Evolutionary conservation across 495 filamentous ascomycete species (phyloP).

Genomic region (Aspergillus sclerotiicarbonarius): DNA sequence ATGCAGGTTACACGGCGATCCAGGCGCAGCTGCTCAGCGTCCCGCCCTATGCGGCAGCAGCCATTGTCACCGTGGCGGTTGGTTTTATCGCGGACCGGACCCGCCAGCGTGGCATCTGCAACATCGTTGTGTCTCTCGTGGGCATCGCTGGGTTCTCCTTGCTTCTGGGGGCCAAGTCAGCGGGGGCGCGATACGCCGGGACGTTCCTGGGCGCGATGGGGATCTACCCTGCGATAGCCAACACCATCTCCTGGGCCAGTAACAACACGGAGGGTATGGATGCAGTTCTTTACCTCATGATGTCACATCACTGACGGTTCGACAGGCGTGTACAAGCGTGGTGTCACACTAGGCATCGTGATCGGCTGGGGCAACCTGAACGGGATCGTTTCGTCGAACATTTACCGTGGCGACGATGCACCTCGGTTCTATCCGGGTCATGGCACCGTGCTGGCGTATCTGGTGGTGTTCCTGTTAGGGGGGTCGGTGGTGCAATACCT

Average conservation of each 20-base stretch:
- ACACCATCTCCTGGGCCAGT: slow-evolving; percentile 83
- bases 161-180: slow-evolving; percentile 58
- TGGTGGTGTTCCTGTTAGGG: slow-evolving; percentile 57
- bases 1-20: slow-evolving; percentile 63
- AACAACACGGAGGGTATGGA: slow-evolving; percentile 77
- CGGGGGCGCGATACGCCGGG: slow-evolving; percentile 74
- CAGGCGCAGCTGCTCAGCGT: slow-evolving; percentile 80
- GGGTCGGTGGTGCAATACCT: slow-evolving; percentile 64
- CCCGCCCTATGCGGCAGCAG: slow-evolving; percentile 84
- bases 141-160: slow-evolving; percentile 79
- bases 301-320: background rate
- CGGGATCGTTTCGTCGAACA: slow-evolving; percentile 79
- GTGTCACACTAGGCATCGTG: slow-evolving; percentile 80
- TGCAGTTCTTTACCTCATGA: background rate
- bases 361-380: slow-evolving; percentile 95
- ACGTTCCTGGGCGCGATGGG: slow-evolving; percentile 84
- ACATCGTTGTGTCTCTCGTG: slow-evolving; percentile 67
- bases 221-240: slow-evolving; percentile 90
- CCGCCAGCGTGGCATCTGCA: slow-evolving; percentile 73
- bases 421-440: slow-evolving; percentile 60
- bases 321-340: slow-evolving; percentile 79
- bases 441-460: slow-evolving; percentile 57
- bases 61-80: slow-evolving; percentile 69
- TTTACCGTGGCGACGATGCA: slow-evolving; percentile 53
- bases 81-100: slow-evolving; percentile 82